Conservation (phyloP, 108 stramenopile genomes). For the Pseudonitzschia delicatissima region DNA sequence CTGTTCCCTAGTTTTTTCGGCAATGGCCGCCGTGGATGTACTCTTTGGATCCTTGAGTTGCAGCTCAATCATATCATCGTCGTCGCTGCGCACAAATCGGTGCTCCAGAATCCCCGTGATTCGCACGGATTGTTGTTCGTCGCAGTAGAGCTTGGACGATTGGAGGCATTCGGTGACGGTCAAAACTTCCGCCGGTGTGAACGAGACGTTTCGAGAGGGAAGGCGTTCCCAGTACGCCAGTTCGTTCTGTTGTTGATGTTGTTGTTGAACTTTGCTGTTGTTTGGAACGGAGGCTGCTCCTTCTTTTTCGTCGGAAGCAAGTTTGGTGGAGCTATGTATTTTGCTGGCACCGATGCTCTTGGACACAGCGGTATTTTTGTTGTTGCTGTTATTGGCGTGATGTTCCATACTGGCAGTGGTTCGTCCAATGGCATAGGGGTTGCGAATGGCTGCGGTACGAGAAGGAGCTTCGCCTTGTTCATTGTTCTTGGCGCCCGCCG, state of each 20-base stretch:
- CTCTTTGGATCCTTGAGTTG: conserved; percentile 3
- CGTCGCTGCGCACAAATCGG: neutral
- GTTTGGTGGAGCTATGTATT: no score
- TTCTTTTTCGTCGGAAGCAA: no score
- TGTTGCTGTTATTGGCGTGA: no score
- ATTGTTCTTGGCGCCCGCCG: no score
- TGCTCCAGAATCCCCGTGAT: conserved; percentile 11
- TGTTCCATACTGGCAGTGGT: no score
- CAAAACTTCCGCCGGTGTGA: conserved; percentile 28
- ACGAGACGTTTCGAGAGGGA: conserved; percentile 23
- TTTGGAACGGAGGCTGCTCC: no score
- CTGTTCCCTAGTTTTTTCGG: neutral
- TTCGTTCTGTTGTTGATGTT: neutral
- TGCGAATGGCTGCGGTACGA: no score
- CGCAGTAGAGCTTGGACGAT: conserved; percentile 10
- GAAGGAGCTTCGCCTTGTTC: no score
- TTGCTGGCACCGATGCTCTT: no score
- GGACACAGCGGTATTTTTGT: no score
- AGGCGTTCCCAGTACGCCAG: conserved; percentile 27
- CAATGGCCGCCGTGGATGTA: neutral
- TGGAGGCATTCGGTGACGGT: conserved; percentile 23
- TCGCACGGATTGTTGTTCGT: conserved; percentile 3
- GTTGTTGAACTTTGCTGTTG: neutral
- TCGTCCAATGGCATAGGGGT: no score
- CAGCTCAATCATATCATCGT: neutral